Evolutionary conservation across 164 flowering plant genomes (phyloP), one percentile per base, ranked within the genome.

Genomic region (Liquidambar formosana): DNA sequence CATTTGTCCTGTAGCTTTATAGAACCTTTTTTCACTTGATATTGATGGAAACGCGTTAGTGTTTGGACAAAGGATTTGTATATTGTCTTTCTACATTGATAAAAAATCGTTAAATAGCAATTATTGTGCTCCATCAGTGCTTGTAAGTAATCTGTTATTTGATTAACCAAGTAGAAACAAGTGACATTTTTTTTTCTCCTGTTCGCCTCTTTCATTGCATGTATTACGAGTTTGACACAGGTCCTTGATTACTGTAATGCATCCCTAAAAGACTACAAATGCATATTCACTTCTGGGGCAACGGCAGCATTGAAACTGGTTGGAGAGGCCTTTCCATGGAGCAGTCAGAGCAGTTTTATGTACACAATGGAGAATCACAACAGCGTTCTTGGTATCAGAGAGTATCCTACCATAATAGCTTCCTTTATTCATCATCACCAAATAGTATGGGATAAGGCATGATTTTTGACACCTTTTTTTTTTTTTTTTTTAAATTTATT

Each of bases 311-410:
- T 95, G 65, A 95, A 95, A 78, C 80, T 95, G 67, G 86, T 95
- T 11, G 99, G 98, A 10, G 98, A 95, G 79, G 79, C 91, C 61
- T 95, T 95, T 75, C 99, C 99, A 44, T 95, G 98, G 98, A 86
- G 86, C 72, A 65, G 64, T 45, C 78, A 82, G 53, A 90, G 99
- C 84, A 74, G 77, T 73, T 95, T 84, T 70, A 81, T 85, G 89
- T 95, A 95, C 80, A 90, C 97, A 14, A 84, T 81, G 90, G 99
- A 95, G 79, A 95, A 95, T 72, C 99, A 95, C 71, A 95, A 95
- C 62, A 95, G 99, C 79, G 99, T 93, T 25, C 89, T 95, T 76
- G 99, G 99, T 22, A 90, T 95, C 22, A 80, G 98, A 84, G 99
- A 95, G 98, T 95, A 92, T 89, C 95, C 93, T 82, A 18, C 63